phyloP scores from a whole-genome alignment of 2,329 filamentous ascomycete species.

The Pochonia chlamydosporia region DNA sequence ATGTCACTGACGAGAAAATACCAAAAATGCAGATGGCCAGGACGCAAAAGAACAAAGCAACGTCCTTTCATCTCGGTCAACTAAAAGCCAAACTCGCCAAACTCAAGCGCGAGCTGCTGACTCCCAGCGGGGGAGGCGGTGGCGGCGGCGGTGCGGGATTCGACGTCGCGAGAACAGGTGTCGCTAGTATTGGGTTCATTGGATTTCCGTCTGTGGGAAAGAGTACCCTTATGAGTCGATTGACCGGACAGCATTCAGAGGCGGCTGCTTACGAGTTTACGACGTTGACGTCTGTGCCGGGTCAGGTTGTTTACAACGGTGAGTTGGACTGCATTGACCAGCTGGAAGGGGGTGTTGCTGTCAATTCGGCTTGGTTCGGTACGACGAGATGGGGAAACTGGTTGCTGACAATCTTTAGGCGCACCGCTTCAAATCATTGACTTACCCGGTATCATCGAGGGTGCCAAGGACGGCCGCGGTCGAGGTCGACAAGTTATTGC shows the following conservation, averaged over 20 bases:
- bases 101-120: constrained; percentile 91
- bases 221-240: constrained; percentile 89
- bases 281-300: constrained; percentile 92
- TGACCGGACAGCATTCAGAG: constrained; percentile 97
- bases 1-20: constrained; percentile 11
- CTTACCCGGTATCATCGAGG: constrained; percentile 96
- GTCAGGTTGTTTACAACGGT: constrained; percentile 92
- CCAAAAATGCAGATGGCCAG: constrained; percentile 72
- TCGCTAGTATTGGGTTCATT: constrained; percentile 95
- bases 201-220: constrained; percentile 98
- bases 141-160: constrained; percentile 85
- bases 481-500: constrained; percentile 97
- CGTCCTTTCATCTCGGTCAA: constrained; percentile 89
- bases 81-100: constrained; percentile 98
- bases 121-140: constrained; percentile 68
- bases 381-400: too few species aligned
- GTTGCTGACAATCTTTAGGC: constrained; percentile 34
- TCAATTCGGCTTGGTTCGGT: too few species aligned
- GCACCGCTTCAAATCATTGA: constrained; percentile 98
- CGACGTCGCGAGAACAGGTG: constrained; percentile 95
- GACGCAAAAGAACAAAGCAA: constrained; percentile 97
- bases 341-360: background rate
- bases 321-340: constrained; percentile 15
- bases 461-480: constrained; percentile 96
- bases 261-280: constrained; percentile 98